Evolutionary conservation across 768 basidiomycete genomes (phyloP).

Genomic region (Tylopilus rubrobrunneus): DNA sequence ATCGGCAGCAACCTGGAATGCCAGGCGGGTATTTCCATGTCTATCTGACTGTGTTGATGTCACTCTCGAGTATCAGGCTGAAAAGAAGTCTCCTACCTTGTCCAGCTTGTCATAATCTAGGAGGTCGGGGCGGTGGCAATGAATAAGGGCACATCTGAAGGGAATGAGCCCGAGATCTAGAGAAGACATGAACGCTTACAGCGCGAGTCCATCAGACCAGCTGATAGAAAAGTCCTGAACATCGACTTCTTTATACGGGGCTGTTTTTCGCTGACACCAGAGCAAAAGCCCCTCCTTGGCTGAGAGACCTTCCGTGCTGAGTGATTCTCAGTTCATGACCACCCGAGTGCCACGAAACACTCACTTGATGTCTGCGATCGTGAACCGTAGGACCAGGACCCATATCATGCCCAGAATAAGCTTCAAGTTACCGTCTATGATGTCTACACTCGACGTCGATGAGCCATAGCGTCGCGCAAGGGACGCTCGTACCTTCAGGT

Average conservation of each 20-base stretch:
- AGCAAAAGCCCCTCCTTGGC: conserved; percentile 96
- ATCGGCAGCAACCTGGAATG: conserved; percentile 85
- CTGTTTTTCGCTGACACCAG: conserved; percentile 98
- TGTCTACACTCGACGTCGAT: conserved; percentile 52
- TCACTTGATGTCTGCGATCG: conserved; percentile 96
- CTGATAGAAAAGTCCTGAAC: conserved; percentile 91
- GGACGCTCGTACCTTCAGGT: conserved; percentile 66
- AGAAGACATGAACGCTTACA: conserved; percentile 50
- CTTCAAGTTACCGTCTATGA: conserved; percentile 98
- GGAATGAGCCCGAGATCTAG: conserved; percentile 6
- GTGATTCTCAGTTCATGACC: conserved; percentile 8
- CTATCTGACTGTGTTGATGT: conserved; percentile 55
- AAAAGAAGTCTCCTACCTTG: conserved; percentile 49
- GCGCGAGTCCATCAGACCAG: conserved; percentile 93
- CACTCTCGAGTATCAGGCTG: background rate
- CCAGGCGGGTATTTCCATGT: conserved; percentile 79
- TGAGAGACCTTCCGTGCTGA: conserved; percentile 95
- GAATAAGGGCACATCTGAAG: conserved; percentile 90
- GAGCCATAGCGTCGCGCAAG: background rate
- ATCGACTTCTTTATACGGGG: conserved; percentile 84
- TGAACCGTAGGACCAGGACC: conserved; percentile 95
- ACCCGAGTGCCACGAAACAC: conserved; percentile 22
- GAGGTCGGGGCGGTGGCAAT: conserved; percentile 94
- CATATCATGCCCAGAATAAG: conserved; percentile 99
- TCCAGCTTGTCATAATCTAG: conserved; percentile 84